A percentile compares a stretch with the other conserved stretches of the same genome.
phyloP scores from a whole-genome alignment of 2,329 filamentous ascomycete species.

The Fusarium compactum region DNA sequence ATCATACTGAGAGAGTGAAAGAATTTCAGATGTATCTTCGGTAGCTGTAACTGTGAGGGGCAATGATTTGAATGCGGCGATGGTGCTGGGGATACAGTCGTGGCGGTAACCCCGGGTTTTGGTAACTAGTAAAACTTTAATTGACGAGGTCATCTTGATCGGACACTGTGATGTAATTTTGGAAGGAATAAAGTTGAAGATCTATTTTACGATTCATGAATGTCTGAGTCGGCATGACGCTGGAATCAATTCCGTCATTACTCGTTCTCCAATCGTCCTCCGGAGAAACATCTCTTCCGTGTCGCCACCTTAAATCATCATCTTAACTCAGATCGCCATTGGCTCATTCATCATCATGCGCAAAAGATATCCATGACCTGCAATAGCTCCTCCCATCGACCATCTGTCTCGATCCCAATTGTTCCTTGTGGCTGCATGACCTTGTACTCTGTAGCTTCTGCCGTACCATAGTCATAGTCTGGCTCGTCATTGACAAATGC shows the following conservation, averaged over 20 bases:
- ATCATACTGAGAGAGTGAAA: conserved; percentile 1
- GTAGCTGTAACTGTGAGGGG: conserved; percentile 11
- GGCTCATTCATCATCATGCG: background rate
- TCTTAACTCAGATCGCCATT: background rate
- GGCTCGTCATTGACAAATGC: conserved; percentile 11
- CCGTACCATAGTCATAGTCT: background rate
- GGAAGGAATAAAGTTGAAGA: background rate
- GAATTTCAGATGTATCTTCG: conserved; percentile 8
- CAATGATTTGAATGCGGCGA: conserved; percentile 12
- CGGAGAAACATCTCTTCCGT: background rate
- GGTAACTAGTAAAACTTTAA: conserved; percentile 22
- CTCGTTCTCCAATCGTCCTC: background rate
- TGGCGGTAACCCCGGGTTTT: conserved; percentile 32
- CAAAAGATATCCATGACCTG: conserved; percentile 20
- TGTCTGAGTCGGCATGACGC: background rate
- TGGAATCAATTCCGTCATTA: background rate
- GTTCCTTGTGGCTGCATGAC: conserved; percentile 13
- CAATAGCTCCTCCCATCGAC: conserved; percentile 9
- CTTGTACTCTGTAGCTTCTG: background rate
- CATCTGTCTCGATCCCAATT: background rate
- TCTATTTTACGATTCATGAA: background rate
- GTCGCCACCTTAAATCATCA: background rate
- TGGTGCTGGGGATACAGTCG: conserved; percentile 12
- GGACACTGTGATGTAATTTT: background rate
- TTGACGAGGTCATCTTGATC: background rate